A percentile compares a stretch with the other conserved stretches of the same genome.
Evolutionary conservation across 805 yeast genomes (phyloP).

Genomic region (Myxozyma nipponensis): DNA sequence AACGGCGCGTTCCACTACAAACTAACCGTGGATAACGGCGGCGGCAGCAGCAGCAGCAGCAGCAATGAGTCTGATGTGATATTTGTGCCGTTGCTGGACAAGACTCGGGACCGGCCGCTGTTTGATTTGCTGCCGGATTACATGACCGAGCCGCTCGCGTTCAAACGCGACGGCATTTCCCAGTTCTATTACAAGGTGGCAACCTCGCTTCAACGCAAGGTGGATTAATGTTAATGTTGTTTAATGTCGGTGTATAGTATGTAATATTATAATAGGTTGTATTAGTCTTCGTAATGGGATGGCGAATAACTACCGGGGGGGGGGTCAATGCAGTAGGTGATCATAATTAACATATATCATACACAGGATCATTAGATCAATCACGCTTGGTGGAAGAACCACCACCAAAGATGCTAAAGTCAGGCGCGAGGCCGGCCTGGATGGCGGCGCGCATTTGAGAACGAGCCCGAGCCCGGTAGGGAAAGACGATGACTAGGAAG

Average conservation of each 20-base stretch:
- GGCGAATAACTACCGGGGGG: too few species aligned
- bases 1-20: constrained; percentile 33
- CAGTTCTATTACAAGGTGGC: constrained; percentile 32
- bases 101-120: constrained; percentile 25
- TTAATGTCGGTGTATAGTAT: not conserved
- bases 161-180: constrained; percentile 28
- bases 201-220: constrained; percentile 30
- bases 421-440: constrained; percentile 19
- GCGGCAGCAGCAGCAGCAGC: not conserved
- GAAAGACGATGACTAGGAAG: constrained; percentile 29
- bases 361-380: too few species aligned
- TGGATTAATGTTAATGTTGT: not conserved
- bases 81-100: constrained; percentile 30
- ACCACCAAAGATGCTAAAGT: constrained; percentile 18
- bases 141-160: constrained; percentile 32
- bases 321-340: too few species aligned
- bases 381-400: constrained; percentile 19
- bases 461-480: constrained; percentile 23
- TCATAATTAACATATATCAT: too few species aligned
- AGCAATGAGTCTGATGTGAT: constrained; percentile 24
- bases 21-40: constrained; percentile 14
- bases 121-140: constrained; percentile 30
- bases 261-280: too few species aligned
- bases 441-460: constrained; percentile 19
- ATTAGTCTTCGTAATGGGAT: too few species aligned